phyloP scores from a whole-genome alignment of 1,284 basidiomycete species.

The Trichosporon sp. region DNA sequence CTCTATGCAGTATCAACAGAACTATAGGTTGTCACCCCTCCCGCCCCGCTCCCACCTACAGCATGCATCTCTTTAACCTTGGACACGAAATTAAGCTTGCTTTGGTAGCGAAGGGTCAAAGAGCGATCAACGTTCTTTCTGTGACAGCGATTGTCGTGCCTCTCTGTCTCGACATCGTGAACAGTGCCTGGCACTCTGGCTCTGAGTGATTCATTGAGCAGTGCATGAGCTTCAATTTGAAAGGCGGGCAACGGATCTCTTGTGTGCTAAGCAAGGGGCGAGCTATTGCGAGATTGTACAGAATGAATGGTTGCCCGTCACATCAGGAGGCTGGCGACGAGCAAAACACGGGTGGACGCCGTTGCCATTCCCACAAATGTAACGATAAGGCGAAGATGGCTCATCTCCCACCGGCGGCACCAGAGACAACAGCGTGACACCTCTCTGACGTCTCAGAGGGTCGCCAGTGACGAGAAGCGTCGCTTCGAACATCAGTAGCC shows the following conservation, averaged over 20 bases:
- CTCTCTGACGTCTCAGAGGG: neutral
- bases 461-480: neutral
- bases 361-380: neutral
- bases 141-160: constrained; percentile 2
- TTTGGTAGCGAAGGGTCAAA: neutral
- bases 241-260: neutral
- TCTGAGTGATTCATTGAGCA: neutral
- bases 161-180: neutral
- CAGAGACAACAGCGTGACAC: neutral
- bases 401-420: neutral
- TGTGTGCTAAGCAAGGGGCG: neutral
- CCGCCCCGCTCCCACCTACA: neutral
- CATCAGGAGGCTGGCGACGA: constrained; percentile 3
- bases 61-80: constrained; percentile 9
- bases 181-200: neutral
- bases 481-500: neutral
- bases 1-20: neutral
- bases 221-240: neutral
- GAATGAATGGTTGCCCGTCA: neutral
- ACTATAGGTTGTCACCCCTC: constrained; percentile 5
- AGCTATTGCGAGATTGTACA: neutral
- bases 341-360: neutral
- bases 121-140: constrained; percentile 5
- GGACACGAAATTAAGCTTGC: neutral
- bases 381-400: neutral